Base-by-base conservation (phyloP, 768 basidiomycete genomes). In the Amanita molliuscula region DNA sequence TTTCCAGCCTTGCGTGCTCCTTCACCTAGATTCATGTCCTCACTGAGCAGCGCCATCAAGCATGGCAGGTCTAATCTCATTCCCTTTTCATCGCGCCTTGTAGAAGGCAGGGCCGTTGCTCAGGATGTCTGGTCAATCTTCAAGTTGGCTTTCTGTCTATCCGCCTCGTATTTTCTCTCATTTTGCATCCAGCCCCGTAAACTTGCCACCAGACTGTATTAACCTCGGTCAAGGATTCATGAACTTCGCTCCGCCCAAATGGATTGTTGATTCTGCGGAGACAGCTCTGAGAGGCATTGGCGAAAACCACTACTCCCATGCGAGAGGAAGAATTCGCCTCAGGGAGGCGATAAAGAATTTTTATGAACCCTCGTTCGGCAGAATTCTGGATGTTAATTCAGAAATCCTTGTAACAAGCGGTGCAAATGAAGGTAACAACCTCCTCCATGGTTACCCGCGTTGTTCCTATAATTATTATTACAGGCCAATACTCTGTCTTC, bases 221-320 rank as follows among this genome's bases (percentile, higher is more conserved):
- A 99, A 99, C 67, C 83, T 99, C 38, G 95, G 95, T 3, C 95
- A 84, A 64, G 86, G 86, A 3, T 94, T 91, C 67, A 94, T 94
- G 91, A 92, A 92, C 72, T 94, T 93, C 62, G 64, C 80, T 1
- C 91, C 91, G 13, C 89, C 91, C 2, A 58, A 73, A 52, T 93
- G 88, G 84, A 76, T 94, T 51, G 78, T 72, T 36, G 71, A 82
- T 16, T 86, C 84, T 1, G 90, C 88, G 3, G 72, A 79, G 44
- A 71, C 76, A 18, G 90, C 91, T 0, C 68, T 94, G 36, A 67
- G 67, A 37, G 62, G 66, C 16, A 76, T 88, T 13, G 70, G 73
- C 10, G 66, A 79, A 6, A 92, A 91, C 65, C 92, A 94, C 62
- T 94, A 94, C 65, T 88, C 89, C 20, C 91, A 94, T 60, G 90